Base-by-base conservation (phyloP, 176 grass and related monocot genomes). In the Tuctoria greenei region DNA sequence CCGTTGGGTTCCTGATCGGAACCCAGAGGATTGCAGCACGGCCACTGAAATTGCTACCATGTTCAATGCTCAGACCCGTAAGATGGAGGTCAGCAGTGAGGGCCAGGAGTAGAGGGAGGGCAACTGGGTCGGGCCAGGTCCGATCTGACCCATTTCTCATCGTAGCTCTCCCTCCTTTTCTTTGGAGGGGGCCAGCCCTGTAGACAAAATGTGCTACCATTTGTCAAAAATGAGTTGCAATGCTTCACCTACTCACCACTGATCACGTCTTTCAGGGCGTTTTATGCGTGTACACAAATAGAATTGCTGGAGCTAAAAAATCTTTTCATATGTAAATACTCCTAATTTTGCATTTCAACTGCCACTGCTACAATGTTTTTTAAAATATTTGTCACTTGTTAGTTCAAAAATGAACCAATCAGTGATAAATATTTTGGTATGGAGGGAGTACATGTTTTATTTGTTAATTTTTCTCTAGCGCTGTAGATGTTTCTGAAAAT, bases 21-120 rank as follows among this genome's bases (percentile, higher is more conserved):
- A 65, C 54, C 60, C 92, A 36, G 89, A 95, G 50, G 89, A 88
- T 77, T 88, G 95, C 47, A 88, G 87, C 85, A 62, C 80, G 40
- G 84, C 89, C 17, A 9, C 75, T 46, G 92, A 99, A 75, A 81
- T 92, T 82, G 92, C 87, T 44, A 86, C 20, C 50, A 82, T 95
- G 77, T 95, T 88, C 70, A 90, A 59, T 64, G 87, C 87, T 57
- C 95, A 99, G 74, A 85, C 84, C 25, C 85, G 89, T 75, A 95
- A 90, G 68, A 90, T 95, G 85, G 92, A 86, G 50, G 64, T 92
- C 34, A 74, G 64, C 61, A 20, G 54, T 26, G 75, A 87, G 57
- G 71, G 55, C 24, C 56, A 84, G 55, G 62, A 62, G 20, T 64
- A 47, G 73, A n/a, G n/a, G n/a, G n/a, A n/a, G 6, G 31, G 31